Base-by-base conservation (phyloP, 164 flowering plant species). In the Vitis rotundifolia region DNA sequence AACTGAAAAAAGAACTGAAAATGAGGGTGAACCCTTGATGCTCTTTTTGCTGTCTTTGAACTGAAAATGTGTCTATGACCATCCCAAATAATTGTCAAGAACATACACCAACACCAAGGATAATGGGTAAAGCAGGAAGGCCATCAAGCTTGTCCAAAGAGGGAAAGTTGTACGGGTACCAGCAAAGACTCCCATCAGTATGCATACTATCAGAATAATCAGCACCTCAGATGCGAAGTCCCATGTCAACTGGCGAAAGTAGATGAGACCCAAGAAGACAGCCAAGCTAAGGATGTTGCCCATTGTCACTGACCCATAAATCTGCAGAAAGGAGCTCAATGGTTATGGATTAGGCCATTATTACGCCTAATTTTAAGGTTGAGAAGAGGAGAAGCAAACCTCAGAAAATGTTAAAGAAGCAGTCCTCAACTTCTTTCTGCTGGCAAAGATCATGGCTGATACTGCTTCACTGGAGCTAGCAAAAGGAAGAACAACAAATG, bases 341-440 rank as follows among this genome's bases (percentile, higher is more conserved):
- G 44, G 48, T 37, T 47, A 37, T 14, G 66, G 66, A 22, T 5
- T 2, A 29, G 49, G 63, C 44, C 44, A 37, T 37, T 37, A 37
- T 37, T 37, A 37, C 7, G 44, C 44, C 44, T 22, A 22, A 37
- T 37, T 3, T 37, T 3, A 37, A 37, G 44, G 44, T 37, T 37
- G 44, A 48, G 49, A 60, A 60, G 18, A 29, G 48, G 6, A 60
- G 61, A 70, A 31, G 64, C 71, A 63, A 54, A 86, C 89, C 89
- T 82, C 86, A 12, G 89, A 86, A 49, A 75, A 86, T 15, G 89
- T 77, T 29, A 86, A 77, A 48, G 87, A 86, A 54, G 84, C 65
- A 51, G 76, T 77, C 64, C 78, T 73, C 61, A 50, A 8, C 63
- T 73, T 82, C 77, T 77, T 83, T 11, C 78, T 78, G 28, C 76